Conservation (phyloP, 768 basidiomycete species). For the Russula brevipes region DNA sequence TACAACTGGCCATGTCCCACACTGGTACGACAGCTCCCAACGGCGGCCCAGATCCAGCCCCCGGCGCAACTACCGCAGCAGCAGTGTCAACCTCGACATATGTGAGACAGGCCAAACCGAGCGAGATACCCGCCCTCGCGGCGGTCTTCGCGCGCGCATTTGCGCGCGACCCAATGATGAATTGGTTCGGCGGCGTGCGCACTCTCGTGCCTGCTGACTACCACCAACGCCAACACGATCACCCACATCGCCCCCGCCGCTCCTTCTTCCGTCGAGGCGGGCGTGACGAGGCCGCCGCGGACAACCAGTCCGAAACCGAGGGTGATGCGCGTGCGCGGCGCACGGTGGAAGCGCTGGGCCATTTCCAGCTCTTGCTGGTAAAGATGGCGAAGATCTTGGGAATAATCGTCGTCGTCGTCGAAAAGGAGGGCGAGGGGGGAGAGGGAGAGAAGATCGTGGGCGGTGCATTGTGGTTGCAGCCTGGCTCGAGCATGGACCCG, state of each 20-base stretch:
- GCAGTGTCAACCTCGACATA: not conserved
- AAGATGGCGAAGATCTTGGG: conserved; percentile 20
- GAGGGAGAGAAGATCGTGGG: conserved; percentile 24
- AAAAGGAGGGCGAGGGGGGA: not conserved
- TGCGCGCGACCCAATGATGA: conserved; percentile 26
- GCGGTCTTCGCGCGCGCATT: conserved; percentile 24
- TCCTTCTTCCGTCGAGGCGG: not conserved
- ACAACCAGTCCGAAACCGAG: no score
- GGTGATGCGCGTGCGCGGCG: not conserved
- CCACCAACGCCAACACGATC: no score
- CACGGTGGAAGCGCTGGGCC: conserved; percentile 10
- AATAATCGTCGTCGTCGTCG: conserved; percentile 18
- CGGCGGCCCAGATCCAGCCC: no score
- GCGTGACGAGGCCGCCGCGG: no score
- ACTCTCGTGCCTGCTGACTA: not conserved
- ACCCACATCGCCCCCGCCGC: not conserved
- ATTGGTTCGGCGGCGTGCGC: conserved; percentile 25
- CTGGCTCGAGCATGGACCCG: conserved; percentile 20
- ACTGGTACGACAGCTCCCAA: no score
- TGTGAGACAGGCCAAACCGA: conserved; percentile 4
- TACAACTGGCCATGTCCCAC: no score
- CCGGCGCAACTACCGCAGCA: no score
- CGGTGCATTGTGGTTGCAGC: conserved; percentile 25
- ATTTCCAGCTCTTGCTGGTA: conserved; percentile 22
- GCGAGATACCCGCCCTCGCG: conserved; percentile 17